phyloP scores from a whole-genome alignment of 495 filamentous ascomycete genomes.

The Neurospora sp. region DNA sequence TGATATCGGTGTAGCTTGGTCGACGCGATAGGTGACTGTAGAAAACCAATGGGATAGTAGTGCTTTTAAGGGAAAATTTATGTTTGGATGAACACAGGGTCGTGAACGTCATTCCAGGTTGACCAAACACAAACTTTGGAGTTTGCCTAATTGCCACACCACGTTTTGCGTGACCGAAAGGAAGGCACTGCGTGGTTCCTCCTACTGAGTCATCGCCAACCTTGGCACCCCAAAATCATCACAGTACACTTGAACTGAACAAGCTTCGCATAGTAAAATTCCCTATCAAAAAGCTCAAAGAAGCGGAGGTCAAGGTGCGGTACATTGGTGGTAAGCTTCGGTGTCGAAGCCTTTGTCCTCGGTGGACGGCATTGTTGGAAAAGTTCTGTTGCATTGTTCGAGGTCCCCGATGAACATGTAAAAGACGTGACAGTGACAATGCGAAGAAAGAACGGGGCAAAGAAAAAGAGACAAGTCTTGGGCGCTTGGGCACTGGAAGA shows the following conservation, averaged over 20 bases:
- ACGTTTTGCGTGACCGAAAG: not conserved
- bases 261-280: not conserved
- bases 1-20: not conserved
- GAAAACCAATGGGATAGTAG: not conserved
- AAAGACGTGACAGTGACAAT: too few relatives aligned
- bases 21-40: not conserved
- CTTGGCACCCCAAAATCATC: not conserved
- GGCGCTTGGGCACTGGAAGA: not conserved
- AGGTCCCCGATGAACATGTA: too few relatives aligned
- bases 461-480: too few relatives aligned
- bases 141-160: not conserved
- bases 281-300: too few relatives aligned
- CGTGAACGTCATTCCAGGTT: not conserved
- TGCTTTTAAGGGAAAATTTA: not conserved
- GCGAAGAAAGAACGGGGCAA: too few relatives aligned
- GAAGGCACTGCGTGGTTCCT: not conserved
- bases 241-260: not conserved
- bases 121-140: not conserved
- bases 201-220: not conserved
- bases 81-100: not conserved
- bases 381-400: too few relatives aligned
- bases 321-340: not conserved
- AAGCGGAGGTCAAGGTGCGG: not conserved
- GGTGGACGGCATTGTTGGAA: too few relatives aligned
- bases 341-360: not conserved